Evolutionary conservation across 345 rosid species (phyloP).

Genomic region (Kernera saxatilis): DNA sequence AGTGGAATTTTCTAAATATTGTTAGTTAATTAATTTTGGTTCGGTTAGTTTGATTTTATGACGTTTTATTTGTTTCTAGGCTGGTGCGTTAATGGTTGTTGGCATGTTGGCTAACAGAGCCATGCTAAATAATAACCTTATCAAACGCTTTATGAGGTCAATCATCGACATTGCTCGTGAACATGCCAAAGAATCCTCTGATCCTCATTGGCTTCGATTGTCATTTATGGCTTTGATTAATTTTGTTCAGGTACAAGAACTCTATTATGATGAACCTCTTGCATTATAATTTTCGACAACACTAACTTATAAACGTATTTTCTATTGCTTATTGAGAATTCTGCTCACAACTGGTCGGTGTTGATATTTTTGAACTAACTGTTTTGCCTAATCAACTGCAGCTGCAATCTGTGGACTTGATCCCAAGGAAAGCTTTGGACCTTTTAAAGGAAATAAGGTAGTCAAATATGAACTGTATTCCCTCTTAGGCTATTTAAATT

Average conservation of each 20-base stretch:
- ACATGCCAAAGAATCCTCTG: conserved; percentile 59
- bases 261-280: not conserved
- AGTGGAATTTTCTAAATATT: conserved; percentile 2
- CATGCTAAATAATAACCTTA: conserved; percentile 58
- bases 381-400: conserved; percentile 30
- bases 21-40: not conserved
- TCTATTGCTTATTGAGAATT: not conserved
- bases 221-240: conserved; percentile 66
- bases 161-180: conserved; percentile 58
- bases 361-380: conserved; percentile 16
- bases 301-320: too few relatives aligned
- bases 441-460: conserved; percentile 70
- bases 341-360: not conserved
- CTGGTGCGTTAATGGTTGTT: conserved; percentile 85
- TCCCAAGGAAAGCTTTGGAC: conserved; percentile 74
- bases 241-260: conserved; percentile 69
- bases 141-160: conserved; percentile 63
- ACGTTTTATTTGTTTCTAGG: conserved; percentile 41
- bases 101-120: conserved; percentile 70
- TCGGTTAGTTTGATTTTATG: not conserved
- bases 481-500: not conserved
- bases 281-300: too few relatives aligned
- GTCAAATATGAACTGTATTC: not conserved
- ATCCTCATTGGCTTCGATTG: conserved; percentile 60
- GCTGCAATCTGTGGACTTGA: conserved; percentile 54